phyloP scores from a whole-genome alignment of 2,329 filamentous ascomycete genomes.

The Phaeosphaeriaceae sp. region DNA sequence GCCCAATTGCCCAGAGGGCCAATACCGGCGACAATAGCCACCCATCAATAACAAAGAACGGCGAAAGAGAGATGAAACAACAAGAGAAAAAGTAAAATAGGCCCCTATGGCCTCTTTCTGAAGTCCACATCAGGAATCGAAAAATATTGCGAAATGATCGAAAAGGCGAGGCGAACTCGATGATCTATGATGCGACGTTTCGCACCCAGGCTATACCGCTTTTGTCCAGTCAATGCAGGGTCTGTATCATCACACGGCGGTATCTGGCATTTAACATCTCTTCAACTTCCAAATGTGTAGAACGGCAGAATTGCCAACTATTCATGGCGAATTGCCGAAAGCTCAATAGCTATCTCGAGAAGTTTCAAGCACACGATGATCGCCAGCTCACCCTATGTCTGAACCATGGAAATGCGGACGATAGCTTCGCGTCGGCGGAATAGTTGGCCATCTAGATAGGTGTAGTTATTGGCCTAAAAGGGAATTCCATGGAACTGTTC shows the following conservation, averaged over 20 bases:
- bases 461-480: no score
- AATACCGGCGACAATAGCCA: constrained; percentile 25
- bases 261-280: no score
- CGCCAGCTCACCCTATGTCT: no score
- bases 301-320: no score
- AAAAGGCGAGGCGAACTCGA: background rate
- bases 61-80: constrained; percentile 9
- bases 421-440: no score
- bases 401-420: no score
- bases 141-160: constrained; percentile 9
- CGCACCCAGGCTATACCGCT: constrained; percentile 26
- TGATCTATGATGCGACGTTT: background rate
- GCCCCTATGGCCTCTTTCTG: constrained; percentile 13
- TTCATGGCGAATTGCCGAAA: no score
- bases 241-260: background rate
- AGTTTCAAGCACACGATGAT: no score
- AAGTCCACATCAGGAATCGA: constrained; percentile 18
- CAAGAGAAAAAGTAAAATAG: constrained; percentile 10
- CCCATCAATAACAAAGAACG: constrained; percentile 8
- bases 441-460: no score
- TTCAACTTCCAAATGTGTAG: no score
- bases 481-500: no score
- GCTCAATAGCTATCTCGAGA: no score
- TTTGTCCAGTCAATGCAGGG: constrained; percentile 25
- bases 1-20: constrained; percentile 26